A percentile compares a stretch with the other conserved stretches of the same genome.
Conservation (phyloP, 805 yeast genomes). For the Hanseniaspora opuntiae region DNA sequence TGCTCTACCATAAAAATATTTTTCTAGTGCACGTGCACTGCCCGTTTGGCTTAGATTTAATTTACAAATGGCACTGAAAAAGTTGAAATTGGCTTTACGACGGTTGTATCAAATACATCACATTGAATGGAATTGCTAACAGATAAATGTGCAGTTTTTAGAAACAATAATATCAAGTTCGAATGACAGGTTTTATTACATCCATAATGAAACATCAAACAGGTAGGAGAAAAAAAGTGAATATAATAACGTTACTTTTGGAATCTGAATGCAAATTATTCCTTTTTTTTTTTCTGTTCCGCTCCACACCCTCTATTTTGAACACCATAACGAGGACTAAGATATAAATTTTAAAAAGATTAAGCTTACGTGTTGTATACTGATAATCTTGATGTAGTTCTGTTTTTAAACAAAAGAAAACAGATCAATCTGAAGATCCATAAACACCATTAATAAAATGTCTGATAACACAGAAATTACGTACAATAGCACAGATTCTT, state of each 20-base stretch:
- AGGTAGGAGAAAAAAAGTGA: background rate
- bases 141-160: too few relatives aligned
- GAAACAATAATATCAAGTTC: too few relatives aligned
- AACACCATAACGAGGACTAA: background rate
- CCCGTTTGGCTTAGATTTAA: too few relatives aligned
- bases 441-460: background rate
- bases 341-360: background rate
- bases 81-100: too few relatives aligned
- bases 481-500: constrained; percentile 15
- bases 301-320: background rate
- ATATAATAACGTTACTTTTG: background rate
- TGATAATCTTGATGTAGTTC: too few relatives aligned
- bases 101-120: too few relatives aligned
- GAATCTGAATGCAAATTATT: background rate
- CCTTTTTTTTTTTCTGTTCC: background rate
- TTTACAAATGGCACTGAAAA: too few relatives aligned
- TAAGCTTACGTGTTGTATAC: background rate
- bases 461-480: background rate
- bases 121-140: too few relatives aligned
- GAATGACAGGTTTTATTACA: background rate
- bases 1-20: too few relatives aligned
- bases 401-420: background rate
- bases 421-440: background rate
- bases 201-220: background rate
- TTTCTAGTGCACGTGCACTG: too few relatives aligned